phyloP scores from a whole-genome alignment of 208 protist species.

The Leishmania arabica region DNA sequence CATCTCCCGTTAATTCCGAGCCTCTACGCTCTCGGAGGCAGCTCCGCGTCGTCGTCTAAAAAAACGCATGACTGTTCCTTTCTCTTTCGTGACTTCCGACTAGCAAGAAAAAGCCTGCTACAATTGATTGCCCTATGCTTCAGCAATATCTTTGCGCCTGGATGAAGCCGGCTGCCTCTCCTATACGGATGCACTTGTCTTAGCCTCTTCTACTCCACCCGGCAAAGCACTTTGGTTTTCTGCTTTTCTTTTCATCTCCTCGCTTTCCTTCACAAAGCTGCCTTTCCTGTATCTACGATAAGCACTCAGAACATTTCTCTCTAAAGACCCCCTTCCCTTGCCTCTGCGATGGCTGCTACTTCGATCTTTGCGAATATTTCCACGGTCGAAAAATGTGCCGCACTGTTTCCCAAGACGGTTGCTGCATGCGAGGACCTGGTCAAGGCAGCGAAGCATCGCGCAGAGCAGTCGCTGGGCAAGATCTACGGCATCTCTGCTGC shows the following conservation, averaged over 20 bases:
- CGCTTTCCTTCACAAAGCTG: not conserved
- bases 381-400: slow-evolving; percentile 46
- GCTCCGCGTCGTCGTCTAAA: not conserved
- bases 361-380: slow-evolving; percentile 59
- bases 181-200: not conserved
- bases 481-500: slow-evolving; percentile 40
- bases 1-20: not conserved
- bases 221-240: not conserved
- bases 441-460: slow-evolving; percentile 48
- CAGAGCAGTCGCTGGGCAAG: slow-evolving; percentile 40
- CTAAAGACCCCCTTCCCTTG: not conserved
- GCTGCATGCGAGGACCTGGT: slow-evolving; percentile 52
- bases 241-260: not conserved
- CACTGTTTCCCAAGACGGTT: slow-evolving; percentile 68
- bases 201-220: not conserved
- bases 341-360: slow-evolving; percentile 19
- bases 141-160: not conserved
- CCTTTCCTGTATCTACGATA: not conserved
- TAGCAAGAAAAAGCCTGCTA: not conserved
- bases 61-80: not conserved
- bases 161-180: not conserved
- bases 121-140: not conserved
- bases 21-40: not conserved
- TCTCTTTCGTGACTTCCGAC: not conserved
- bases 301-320: not conserved